These are phyloP conservation scores for Botrytis medusae DNA, from an alignment of 2,329 filamentous ascomycete genomes.

Conservation along the genomic window DNA sequence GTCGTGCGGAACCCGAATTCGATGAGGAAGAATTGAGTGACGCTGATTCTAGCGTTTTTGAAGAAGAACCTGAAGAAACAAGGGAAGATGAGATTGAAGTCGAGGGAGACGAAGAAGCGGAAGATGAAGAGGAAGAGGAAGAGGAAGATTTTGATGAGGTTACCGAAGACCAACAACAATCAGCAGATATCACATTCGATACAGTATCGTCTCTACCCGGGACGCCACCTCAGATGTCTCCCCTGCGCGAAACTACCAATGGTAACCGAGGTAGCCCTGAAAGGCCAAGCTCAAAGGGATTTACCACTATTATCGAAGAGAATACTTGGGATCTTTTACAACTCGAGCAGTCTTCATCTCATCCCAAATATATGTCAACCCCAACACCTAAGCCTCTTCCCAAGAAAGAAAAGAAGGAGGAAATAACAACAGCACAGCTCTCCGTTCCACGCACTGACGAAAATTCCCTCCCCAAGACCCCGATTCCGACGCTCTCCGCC, in stretches of 20 bases:
- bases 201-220: conserved; percentile 33
- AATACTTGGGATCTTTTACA: conserved; percentile 47
- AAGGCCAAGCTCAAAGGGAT: conserved; percentile 43
- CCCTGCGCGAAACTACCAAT: conserved; percentile 44
- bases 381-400: conserved; percentile 28
- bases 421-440: background rate
- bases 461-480: conserved; percentile 30
- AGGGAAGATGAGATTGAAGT: conserved; percentile 31
- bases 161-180: conserved; percentile 30
- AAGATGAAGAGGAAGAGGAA: conserved; percentile 35
- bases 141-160: conserved; percentile 35
- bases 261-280: conserved; percentile 29
- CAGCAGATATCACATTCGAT: conserved; percentile 32
- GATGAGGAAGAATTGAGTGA: conserved; percentile 31
- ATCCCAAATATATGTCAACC: conserved; percentile 36
- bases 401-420: conserved; percentile 21
- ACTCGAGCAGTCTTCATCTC: conserved; percentile 41
- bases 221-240: conserved; percentile 43
- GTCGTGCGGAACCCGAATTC: conserved; percentile 32
- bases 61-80: conserved; percentile 46
- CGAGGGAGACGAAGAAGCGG: conserved; percentile 47
- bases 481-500: conserved; percentile 6
- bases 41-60: conserved; percentile 46
- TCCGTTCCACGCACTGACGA: conserved; percentile 30
- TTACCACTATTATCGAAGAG: conserved; percentile 50